Conservation (phyloP, 805 yeast species). For the Candida adriatica region DNA sequence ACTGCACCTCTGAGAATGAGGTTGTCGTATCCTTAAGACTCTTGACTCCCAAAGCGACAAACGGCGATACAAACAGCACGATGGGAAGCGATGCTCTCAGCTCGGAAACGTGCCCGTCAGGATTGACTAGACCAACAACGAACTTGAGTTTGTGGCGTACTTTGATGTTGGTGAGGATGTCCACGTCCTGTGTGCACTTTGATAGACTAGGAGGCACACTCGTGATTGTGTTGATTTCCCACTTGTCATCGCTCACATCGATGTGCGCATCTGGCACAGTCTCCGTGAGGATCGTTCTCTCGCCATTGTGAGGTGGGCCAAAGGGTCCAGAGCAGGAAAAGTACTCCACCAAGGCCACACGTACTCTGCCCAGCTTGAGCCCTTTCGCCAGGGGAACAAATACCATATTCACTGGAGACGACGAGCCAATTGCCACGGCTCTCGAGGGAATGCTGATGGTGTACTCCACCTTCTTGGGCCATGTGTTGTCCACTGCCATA, state of each 20-base stretch:
- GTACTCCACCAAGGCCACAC: constrained; percentile 60
- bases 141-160: constrained; percentile 87
- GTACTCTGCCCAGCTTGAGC: constrained; percentile 65
- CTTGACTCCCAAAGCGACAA: constrained; percentile 60
- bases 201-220: constrained; percentile 68
- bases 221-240: constrained; percentile 65
- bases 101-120: constrained; percentile 91
- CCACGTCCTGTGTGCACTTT: constrained; percentile 83
- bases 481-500: constrained; percentile 86
- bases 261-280: constrained; percentile 29
- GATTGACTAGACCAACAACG: constrained; percentile 68
- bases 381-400: constrained; percentile 82
- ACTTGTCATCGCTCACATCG: constrained; percentile 41
- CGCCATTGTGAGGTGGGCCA: constrained; percentile 55
- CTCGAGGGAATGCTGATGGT: constrained; percentile 79
- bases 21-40: constrained; percentile 19
- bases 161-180: constrained; percentile 58
- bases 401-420: constrained; percentile 59
- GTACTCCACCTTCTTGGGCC: constrained; percentile 94
- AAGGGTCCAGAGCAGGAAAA: constrained; percentile 52
- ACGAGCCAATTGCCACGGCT: constrained; percentile 86
- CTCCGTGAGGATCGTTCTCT: constrained; percentile 52
- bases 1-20: constrained; percentile 22
- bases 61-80: constrained; percentile 70
- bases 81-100: constrained; percentile 86